Evolutionary conservation across 768 basidiomycete genomes (phyloP).

Genomic region (Omphalotus guepiniiformis): DNA sequence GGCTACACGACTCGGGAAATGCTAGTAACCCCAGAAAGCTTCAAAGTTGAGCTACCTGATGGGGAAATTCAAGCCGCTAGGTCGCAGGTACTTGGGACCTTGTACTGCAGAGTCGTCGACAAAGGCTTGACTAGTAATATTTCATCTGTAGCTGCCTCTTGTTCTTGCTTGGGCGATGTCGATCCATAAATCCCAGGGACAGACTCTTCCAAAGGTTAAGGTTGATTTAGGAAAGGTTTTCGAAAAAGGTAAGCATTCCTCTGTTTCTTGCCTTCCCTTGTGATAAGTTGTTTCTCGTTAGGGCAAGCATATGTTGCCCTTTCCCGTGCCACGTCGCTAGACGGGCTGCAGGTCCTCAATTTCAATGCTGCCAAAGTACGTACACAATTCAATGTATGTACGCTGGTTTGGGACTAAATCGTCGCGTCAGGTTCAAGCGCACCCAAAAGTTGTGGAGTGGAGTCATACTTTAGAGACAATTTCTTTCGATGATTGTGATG

Average conservation of each 20-base stretch:
- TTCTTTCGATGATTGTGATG: not conserved
- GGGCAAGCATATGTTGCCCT: conserved; percentile 91
- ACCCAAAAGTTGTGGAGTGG: conserved; percentile 12
- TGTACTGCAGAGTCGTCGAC: not conserved
- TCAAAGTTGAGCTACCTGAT: conserved; percentile 86
- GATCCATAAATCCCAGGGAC: conserved; percentile 98
- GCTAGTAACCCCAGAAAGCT: conserved; percentile 65
- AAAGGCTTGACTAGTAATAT: not conserved
- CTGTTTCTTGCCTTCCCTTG: not conserved
- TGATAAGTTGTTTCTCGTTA: conserved; percentile 22
- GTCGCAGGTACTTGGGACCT: conserved; percentile 57
- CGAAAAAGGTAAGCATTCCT: conserved; percentile 64
- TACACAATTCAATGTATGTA: not conserved
- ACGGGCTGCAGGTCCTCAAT: conserved; percentile 80
- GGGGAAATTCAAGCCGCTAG: conserved; percentile 81
- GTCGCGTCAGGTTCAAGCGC: conserved; percentile 4
- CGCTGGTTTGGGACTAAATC: not conserved
- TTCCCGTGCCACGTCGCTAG: conserved; percentile 82
- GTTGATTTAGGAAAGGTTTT: conserved; percentile 93
- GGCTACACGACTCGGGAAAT: conserved; percentile 44
- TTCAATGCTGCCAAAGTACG: conserved; percentile 72
- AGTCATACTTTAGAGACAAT: conserved; percentile 11
- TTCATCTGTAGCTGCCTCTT: conserved; percentile 61
- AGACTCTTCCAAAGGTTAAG: conserved; percentile 91
- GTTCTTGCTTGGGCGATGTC: conserved; percentile 98